A percentile compares a stretch with the other conserved stretches of the same genome.
These are phyloP conservation scores for Zygoascus tannicola DNA, from an alignment of 805 yeast species.

Conservation along the genomic window DNA sequence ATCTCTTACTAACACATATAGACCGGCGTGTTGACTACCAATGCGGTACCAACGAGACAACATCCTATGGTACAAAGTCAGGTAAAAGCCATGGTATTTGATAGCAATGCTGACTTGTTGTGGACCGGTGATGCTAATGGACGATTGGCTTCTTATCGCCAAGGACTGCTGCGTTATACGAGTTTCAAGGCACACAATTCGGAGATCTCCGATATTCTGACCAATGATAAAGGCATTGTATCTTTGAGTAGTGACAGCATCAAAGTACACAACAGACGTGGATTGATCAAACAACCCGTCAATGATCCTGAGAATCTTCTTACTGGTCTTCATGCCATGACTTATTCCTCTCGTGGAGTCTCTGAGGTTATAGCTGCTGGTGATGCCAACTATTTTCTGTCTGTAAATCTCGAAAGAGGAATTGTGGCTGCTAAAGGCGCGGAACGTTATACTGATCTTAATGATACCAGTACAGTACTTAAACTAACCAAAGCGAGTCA, in stretches of 20 bases:
- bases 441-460: constrained; percentile 12
- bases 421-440: constrained; percentile 17
- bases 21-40: constrained; percentile 2
- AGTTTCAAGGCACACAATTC: constrained; percentile 30
- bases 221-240: constrained; percentile 49
- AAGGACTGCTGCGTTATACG: constrained; percentile 46
- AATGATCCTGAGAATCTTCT: constrained; percentile 19
- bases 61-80: constrained; percentile 14
- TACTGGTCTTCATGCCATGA: constrained; percentile 21
- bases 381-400: constrained; percentile 23
- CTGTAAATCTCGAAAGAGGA: constrained; percentile 31
- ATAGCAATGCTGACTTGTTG: constrained; percentile 60
- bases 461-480: constrained; percentile 8
- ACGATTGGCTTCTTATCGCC: constrained; percentile 35
- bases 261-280: constrained; percentile 48
- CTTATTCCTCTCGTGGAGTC: constrained; percentile 21
- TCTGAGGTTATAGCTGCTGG: constrained; percentile 28
- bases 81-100: constrained; percentile 42
- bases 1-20: neutral
- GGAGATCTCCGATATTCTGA: constrained; percentile 40
- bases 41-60: constrained; percentile 2
- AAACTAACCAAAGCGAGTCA: constrained; percentile 11
- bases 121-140: constrained; percentile 72
- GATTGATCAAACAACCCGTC: constrained; percentile 35
- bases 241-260: constrained; percentile 45